Base-by-base conservation (phyloP, 306 rosid genomes). In the Glycyrrhiza uralensis region DNA sequence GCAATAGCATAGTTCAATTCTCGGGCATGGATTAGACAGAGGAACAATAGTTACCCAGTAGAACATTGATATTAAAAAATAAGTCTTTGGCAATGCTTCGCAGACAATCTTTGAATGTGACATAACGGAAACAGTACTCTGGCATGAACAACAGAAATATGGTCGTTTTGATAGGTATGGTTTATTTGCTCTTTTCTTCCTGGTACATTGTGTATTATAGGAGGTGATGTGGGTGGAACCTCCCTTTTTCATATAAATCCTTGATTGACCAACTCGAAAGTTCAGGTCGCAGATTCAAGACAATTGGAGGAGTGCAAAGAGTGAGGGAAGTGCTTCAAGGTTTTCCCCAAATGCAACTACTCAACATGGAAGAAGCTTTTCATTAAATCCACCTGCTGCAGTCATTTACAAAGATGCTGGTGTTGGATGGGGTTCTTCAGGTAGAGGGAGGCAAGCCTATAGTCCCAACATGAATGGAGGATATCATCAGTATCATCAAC, bases 81-180 rank as follows among this genome's bases (percentile, higher is more conserved):
- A 7, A 3, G 24, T 18, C 46, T 1, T 32, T 5, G 18, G 10
- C 23, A 39, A 12, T 17, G 28, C 49, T 58, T 35, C 66, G 63
- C 68, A 88, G 94, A 80, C 36, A 4, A 57, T 86, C 2, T 56
- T 11, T 24, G 76, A 80, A 23, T 22, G 1, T 4, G 91, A 86
- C 17, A 46, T 86, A 2, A 29, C 3, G 44, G 88, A 88, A 6
- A 77, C 82, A 5, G 9, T 13, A 57, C 69, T 81, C 1, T 80
- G 88, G 90, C 88, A 85, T 42, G 86, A 83, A 33, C 6, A 1
- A 4, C 78, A 24, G 32, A 50, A 33, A 6, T 24, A 29, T 14
- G 13, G 14, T 9, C 73, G 56, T 4, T 18, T 19, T 9, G 69
- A 17, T 1, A 85, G 81, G 90, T 85, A 46, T 2, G 14, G 11